Evolutionary conservation across 306 rosid genomes (phyloP).

Genomic region (Urtica urens): DNA sequence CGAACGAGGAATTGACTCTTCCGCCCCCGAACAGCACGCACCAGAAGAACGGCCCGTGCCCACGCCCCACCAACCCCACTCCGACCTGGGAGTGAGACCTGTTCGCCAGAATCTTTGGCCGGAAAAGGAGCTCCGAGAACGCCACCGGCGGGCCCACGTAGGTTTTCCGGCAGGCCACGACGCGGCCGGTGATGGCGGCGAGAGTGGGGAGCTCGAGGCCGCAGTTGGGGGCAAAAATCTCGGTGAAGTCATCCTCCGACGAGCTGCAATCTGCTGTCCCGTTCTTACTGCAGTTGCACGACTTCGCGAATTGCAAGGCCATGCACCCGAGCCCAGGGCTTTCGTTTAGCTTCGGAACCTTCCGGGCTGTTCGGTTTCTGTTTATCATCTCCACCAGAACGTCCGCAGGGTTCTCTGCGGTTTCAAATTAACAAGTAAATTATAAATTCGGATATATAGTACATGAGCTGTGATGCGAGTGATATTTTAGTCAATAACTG

Average conservation of each 20-base stretch:
- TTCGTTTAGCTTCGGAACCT: constrained; percentile 46
- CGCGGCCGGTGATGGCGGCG: constrained; percentile 54
- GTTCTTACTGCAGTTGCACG: constrained; percentile 68
- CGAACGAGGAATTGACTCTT: constrained; percentile 54
- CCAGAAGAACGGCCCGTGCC: constrained; percentile 75
- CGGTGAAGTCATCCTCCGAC: constrained; percentile 73
- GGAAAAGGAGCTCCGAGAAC: constrained; percentile 37
- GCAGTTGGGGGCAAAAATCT: constrained; percentile 80
- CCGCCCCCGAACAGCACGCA: constrained; percentile 70
- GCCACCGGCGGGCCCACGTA: constrained; percentile 65
- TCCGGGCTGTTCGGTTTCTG: constrained; percentile 57
- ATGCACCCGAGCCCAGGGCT: constrained; percentile 91
- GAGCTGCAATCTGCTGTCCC: constrained; percentile 57
- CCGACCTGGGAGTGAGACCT: constrained; percentile 80
- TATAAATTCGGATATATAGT: too few relatives aligned
- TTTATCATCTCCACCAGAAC: constrained; percentile 70
- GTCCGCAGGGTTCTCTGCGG: constrained; percentile 78
- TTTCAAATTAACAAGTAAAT: too few relatives aligned
- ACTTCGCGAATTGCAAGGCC: constrained; percentile 70
- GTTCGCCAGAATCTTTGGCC: constrained; percentile 40
- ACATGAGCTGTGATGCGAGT: too few relatives aligned
- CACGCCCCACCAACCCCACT: constrained; percentile 57
- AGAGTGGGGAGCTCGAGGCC: constrained; percentile 91
- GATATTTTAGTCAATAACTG: too few relatives aligned
- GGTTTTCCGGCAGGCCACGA: constrained; percentile 53